Conservation (phyloP, 139 green algal genomes). For the Pycnococcus provasolii region DNA sequence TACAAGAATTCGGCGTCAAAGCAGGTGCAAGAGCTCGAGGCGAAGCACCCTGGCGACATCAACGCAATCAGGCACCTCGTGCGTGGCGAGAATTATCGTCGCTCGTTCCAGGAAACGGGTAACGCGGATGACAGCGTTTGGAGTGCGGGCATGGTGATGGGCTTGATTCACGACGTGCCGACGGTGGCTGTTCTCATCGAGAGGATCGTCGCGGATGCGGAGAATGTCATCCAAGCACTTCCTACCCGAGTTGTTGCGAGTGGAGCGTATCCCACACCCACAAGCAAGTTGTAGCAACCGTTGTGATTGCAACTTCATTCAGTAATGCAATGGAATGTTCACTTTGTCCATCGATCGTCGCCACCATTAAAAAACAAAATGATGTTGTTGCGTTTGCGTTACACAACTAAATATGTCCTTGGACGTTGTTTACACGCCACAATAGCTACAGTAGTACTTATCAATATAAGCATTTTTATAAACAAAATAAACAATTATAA, state of each 20-base stretch:
- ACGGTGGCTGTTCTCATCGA: constrained; percentile 4
- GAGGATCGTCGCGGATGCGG: constrained; percentile 16
- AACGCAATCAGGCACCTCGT: constrained; percentile 15
- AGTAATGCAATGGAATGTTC: too few species aligned
- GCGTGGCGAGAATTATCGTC: constrained; percentile 16
- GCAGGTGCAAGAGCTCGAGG: constrained; percentile 17
- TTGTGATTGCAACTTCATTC: too few species aligned
- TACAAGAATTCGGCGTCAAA: constrained; percentile 17
- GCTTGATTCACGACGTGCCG: constrained; percentile 21
- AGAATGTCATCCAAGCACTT: constrained; percentile 9
- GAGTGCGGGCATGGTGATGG: constrained; percentile 15
- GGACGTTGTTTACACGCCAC: too few species aligned
- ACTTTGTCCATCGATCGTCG: too few species aligned
- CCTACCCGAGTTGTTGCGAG: neutral
- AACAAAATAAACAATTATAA: too few species aligned
- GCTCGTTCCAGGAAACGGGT: constrained; percentile 19
- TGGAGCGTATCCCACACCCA: constrained; percentile 1
- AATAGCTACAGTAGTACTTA: too few species aligned
- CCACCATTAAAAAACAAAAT: too few species aligned
- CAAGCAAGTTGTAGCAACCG: neutral
- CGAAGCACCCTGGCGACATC: constrained; percentile 13
- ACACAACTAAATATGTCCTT: too few species aligned
- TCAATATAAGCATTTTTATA: too few species aligned
- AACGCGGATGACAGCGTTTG: constrained; percentile 13
- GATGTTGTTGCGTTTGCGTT: too few species aligned